Conservation (phyloP, 2,329 filamentous ascomycete genomes). For the Botrytis cinerea region DNA sequence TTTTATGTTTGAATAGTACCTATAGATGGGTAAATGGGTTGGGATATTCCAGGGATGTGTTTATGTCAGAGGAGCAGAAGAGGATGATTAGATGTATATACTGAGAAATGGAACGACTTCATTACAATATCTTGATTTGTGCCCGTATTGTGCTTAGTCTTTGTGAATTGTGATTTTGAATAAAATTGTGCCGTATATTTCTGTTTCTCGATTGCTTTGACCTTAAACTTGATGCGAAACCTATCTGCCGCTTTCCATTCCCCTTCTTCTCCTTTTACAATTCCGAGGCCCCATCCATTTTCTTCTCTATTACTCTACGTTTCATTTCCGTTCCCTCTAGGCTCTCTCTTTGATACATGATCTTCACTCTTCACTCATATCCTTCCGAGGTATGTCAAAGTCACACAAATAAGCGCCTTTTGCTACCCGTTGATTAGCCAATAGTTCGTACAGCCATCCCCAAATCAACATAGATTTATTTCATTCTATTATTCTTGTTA, state of each 20-base stretch:
- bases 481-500: not conserved
- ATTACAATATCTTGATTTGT: constrained; percentile 4
- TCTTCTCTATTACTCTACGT: not conserved
- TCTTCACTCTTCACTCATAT: not conserved
- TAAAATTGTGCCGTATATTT: too few species aligned
- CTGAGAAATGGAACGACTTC: constrained; percentile 22
- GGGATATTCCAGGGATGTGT: constrained; percentile 20
- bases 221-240: not conserved
- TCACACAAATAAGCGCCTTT: constrained; percentile 6
- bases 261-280: constrained; percentile 1
- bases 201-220: not conserved
- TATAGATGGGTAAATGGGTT: constrained; percentile 23
- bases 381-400: not conserved
- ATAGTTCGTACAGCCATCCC: not conserved
- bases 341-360: not conserved
- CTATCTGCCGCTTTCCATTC: not conserved
- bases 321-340: not conserved
- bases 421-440: not conserved
- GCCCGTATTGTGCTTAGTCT: not conserved
- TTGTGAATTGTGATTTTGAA: not conserved
- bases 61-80: constrained; percentile 11
- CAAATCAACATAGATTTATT: not conserved
- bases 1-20: constrained; percentile 19
- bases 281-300: not conserved
- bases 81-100: constrained; percentile 20